Evolutionary conservation across 2,329 filamentous ascomycete species (phyloP).

Genomic region (Neonectria magnoliae): DNA sequence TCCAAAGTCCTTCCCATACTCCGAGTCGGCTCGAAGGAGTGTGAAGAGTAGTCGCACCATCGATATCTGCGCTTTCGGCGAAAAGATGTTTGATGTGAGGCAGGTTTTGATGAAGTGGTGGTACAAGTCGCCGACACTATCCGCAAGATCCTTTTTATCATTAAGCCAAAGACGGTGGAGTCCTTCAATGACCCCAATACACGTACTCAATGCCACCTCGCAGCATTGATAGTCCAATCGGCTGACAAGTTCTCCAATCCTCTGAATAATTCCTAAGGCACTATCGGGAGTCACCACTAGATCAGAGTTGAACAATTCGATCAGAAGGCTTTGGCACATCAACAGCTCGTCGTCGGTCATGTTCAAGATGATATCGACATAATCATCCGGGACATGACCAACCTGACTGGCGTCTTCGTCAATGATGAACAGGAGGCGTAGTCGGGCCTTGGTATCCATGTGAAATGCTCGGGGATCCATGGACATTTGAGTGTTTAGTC

Average conservation of each 20-base stretch:
- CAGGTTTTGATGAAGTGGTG: constrained; percentile 76
- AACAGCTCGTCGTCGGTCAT: constrained; percentile 65
- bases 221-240: constrained; percentile 74
- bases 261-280: constrained; percentile 59
- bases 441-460: constrained; percentile 56
- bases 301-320: constrained; percentile 65
- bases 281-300: constrained; percentile 59
- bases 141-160: constrained; percentile 67
- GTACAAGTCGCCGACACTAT: constrained; percentile 80
- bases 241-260: constrained; percentile 62
- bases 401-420: constrained; percentile 56
- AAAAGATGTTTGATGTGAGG: constrained; percentile 75
- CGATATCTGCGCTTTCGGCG: constrained; percentile 72
- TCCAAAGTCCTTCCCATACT: constrained; percentile 70
- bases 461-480: constrained; percentile 59
- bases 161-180: constrained; percentile 72
- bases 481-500: constrained; percentile 55
- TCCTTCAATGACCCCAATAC: constrained; percentile 73
- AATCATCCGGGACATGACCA: constrained; percentile 60
- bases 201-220: constrained; percentile 75
- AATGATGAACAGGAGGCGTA: constrained; percentile 57
- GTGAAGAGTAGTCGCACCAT: constrained; percentile 76
- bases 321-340: constrained; percentile 59
- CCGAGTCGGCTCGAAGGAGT: constrained; percentile 72
- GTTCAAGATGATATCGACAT: constrained; percentile 60